Evolutionary conservation across 2,329 filamentous ascomycete species (phyloP), one percentile per base, ranked within the genome.

Genomic region (Botryotinia globosa): DNA sequence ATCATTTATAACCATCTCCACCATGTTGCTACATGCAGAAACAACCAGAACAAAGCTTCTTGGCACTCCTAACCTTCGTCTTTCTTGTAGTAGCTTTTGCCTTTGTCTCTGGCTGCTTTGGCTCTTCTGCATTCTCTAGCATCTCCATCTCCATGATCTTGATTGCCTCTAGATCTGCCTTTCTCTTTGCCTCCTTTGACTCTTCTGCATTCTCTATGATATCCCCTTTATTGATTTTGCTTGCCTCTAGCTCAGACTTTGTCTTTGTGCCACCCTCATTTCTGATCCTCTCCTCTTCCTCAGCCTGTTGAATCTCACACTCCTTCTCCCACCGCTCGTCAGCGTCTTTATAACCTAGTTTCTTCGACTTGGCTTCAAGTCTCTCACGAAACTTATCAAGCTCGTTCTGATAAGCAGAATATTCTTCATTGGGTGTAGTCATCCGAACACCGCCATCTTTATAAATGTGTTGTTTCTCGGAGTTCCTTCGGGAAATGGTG

Each of bases 301-400:
- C 8, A 8, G 64, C 45, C 64, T 54, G 45, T 29, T 54, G 5
- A 54, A 42, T 14, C 34, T 54, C 64, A 39, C 64, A 67, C 14
- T 67, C 64, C 25, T 22, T 67, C 5, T 67, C 45, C 64, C 64
- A 67, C 25, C 64, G 14, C 34, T 54, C 64, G 39, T 67, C 64
- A 6, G 45, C 29, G 10, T 39, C 10, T 10, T 29, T 39, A 14
- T 20, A 67, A 0, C 64, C 64, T 48, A 54, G 4, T 48, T 34
- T 67, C 16, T 34, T 54, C 8, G 64, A 67, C 34, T 54, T 9
- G 4, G 5, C 45, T 22, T 67, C 64, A 34, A 67, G 45, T 22
- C 64, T 54, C 64, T 54, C 64, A 10, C 18, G 14, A 14, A 54
- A 67, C 0, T 16, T 25, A 7, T 10, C 25, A 54, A 54, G 29